Percentiles rank a stretch among this genome's conserved stretches.
Evolutionary conservation across 345 rosid genomes (phyloP).

Genomic region (Clausena lansium): DNA sequence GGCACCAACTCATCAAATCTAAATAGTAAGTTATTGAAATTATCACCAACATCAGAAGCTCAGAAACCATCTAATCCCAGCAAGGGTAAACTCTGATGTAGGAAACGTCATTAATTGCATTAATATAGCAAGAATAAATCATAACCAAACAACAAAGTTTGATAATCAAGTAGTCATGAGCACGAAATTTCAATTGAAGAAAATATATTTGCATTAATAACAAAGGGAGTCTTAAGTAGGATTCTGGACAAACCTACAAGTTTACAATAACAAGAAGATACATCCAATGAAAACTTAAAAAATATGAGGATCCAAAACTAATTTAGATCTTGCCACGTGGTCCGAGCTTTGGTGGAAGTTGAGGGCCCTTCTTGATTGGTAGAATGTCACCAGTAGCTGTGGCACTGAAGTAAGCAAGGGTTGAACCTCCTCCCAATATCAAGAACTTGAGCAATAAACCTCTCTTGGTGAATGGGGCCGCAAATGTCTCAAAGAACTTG

Average conservation of each 20-base stretch:
- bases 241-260: slow-evolving; percentile 19
- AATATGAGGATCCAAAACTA: not conserved
- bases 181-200: not conserved
- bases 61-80: not conserved
- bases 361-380: slow-evolving; percentile 93
- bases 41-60: not conserved
- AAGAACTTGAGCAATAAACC: slow-evolving; percentile 90
- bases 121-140: not conserved
- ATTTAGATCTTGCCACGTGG: slow-evolving; percentile 88
- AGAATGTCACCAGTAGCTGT: slow-evolving; percentile 67
- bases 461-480: slow-evolving; percentile 94
- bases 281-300: slow-evolving; percentile 21
- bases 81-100: not conserved
- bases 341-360: slow-evolving; percentile 83
- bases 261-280: slow-evolving; percentile 20
- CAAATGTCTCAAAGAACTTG: slow-evolving; percentile 95
- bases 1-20: not conserved
- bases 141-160: not conserved
- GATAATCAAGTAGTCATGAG: not conserved
- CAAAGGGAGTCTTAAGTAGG: slow-evolving; percentile 5
- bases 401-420: slow-evolving; percentile 67
- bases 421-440: slow-evolving; percentile 81
- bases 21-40: not conserved
- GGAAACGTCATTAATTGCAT: not conserved
- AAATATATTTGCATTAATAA: slow-evolving; percentile 16